Evolutionary conservation across 2,329 filamentous ascomycete genomes (phyloP), one percentile per base, ranked within the genome.

Genomic region (Neoscytalidium dimidiatum): DNA sequence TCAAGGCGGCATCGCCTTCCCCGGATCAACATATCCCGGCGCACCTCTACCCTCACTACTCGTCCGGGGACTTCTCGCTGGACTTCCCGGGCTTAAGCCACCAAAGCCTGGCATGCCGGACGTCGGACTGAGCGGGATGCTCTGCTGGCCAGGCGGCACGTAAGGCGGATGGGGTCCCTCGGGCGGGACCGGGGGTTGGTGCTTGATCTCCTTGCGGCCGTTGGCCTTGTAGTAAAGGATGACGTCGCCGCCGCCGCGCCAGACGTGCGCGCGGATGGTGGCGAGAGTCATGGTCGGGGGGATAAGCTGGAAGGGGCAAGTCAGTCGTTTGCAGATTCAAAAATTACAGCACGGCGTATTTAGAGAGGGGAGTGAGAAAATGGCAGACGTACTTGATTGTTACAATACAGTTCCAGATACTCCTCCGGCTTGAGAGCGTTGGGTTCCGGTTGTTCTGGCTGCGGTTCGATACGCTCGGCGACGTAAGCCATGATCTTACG

Each of bases 171-270:
- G 56, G 26, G 56, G 56, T 17, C 56, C 56, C 17, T 62, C 51
- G 5, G 62, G 58, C 13, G 66, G 64, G 3, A 58, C 41, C 7
- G 60, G 28, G 2, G 71, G 71, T 7, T 67, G 53, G 23, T 71
- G 72, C 46, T 72, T 73, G 67, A 84, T 83, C 66, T 86, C 83
- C 78, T 92, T 94, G 72, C 87, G 88, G n/a, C 93, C 94, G 71
- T 97, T 99, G 60, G 91, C 85, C 74, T 94, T 96, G 83, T 99
- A 99, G 73, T 92, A 87, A 57, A 99, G 83, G 62, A 96, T 80
- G 68, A 99, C 91, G 78, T 99, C 95, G 71, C 91, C 94, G n/a
- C 92, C 92, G 48, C 92, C 92, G 72, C 96, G 92, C 95, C 95
- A 99, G 62, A 98, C 84, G 74, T 97, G 93, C 2, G 93, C 90